Evolutionary conservation across 306 rosid species (phyloP).

Genomic region (Prunus persica): Prunus_persica_NCBIv2 NC_034014.1:27794001-27794500

Average conservation of each 20-base stretch:
- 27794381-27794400: conserved; percentile 88
- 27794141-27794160: conserved; percentile 14
- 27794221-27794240: conserved; percentile 76
- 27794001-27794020: neutral
- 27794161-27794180: conserved; percentile 65
- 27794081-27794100: conserved; percentile 12
- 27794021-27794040: neutral
- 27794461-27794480: no score
- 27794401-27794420: conserved; percentile 38
- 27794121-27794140: neutral
- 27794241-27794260: conserved; percentile 85
- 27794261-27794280: conserved; percentile 61
- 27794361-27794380: conserved; percentile 56
- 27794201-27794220: conserved; percentile 72
- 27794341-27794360: conserved; percentile 74
- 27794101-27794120: neutral
- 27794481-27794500: no score
- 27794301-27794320: no score
- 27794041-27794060: conserved; percentile 40
- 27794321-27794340: conserved; percentile 65
- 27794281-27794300: neutral
- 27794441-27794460: no score
- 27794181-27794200: conserved; percentile 74
- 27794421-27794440: no score
- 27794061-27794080: conserved; percentile 22